A percentile compares a stretch with the other conserved stretches of the same genome.
phyloP scores from a whole-genome alignment of 1,284 basidiomycete genomes.

The Cerioporus squamosus region DNA sequence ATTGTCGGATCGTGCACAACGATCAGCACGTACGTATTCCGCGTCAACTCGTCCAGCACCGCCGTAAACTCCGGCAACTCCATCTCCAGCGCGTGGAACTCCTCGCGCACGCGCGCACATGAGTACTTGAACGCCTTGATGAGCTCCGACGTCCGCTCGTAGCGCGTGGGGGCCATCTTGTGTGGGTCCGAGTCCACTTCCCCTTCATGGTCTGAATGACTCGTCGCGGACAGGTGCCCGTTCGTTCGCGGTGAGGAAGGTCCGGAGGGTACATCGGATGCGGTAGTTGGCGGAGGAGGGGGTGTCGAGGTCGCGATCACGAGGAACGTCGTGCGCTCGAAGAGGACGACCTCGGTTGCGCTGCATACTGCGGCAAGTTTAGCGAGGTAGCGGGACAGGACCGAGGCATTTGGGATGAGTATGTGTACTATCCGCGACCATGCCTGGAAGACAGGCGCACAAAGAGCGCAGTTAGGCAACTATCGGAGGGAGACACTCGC shows the following conservation, averaged over 20 bases:
- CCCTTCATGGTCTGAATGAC: conserved; percentile 6
- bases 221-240: conserved; percentile 21
- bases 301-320: conserved; percentile 84
- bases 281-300: conserved; percentile 21
- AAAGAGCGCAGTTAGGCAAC: no score
- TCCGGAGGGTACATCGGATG: conserved; percentile 27
- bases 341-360: conserved; percentile 93
- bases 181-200: conserved; percentile 44
- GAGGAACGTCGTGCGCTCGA: conserved; percentile 97
- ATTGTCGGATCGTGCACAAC: conserved; percentile 88
- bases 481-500: not conserved
- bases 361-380: conserved; percentile 86
- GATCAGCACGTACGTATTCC: conserved; percentile 93
- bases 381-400: conserved; percentile 85
- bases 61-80: conserved; percentile 85
- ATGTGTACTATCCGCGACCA: conserved; percentile 99
- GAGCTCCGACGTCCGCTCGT: conserved; percentile 95
- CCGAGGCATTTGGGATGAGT: conserved; percentile 92
- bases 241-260: conserved; percentile 31
- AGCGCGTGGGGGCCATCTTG: conserved; percentile 78
- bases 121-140: conserved; percentile 95
- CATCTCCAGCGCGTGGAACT: conserved; percentile 83
- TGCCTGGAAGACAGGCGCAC: conserved; percentile 56
- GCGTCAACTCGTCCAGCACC: conserved; percentile 93
- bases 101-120: conserved; percentile 82